Evolutionary conservation across 106 monocot genomes (phyloP), one percentile per base, ranked within the genome.

Genomic region (Dendrobium officinale): DNA sequence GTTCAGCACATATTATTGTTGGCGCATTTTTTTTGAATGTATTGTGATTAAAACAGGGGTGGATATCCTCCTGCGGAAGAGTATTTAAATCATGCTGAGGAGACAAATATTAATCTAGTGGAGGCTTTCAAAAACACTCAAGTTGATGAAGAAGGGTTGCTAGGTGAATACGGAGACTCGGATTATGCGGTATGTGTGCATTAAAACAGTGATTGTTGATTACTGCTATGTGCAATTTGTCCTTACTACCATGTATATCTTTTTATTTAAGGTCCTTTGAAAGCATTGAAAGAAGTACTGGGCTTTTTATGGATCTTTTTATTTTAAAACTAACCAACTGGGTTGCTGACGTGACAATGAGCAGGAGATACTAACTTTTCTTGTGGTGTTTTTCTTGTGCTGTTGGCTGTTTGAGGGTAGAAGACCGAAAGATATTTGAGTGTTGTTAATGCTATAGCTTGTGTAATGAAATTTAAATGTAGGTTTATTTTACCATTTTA

Each of bases 121-220:
- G 96, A 93, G 85, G 89, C 86, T 5, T 96, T 96, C 79, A 93
- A 91, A 84, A 83, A 22, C 59, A 91, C 91, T 91, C 89, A 96
- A 76, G 67, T 90, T 68, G 79, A 72, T 77, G 89, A 88, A 40
- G 83, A 88, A 45, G 64, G 74, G 2, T 82, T 78, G 6, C 81
- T 82, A 79, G 61, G 5, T 61, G 93, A 93, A 88, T 88, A 90
- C 84, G 91, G 91, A 67, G 91, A 93, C 64, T 72, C 88, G 31
- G 79, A 37, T 19, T 81, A 83, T 73, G 87, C 88, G 91, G 95
- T 90, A 84, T 78, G 73, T 78, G 26, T 66, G 22, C 26, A 66
- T 66, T 26, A 8, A 56, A 56, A 56, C 3, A 56, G 13, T 11
- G 13, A 56, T 56, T 56, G 10, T 56, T 56, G 10, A 56, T 66